Conservation (phyloP, 108 stramenopile genomes). For the Nitzschia putrida region DNA sequence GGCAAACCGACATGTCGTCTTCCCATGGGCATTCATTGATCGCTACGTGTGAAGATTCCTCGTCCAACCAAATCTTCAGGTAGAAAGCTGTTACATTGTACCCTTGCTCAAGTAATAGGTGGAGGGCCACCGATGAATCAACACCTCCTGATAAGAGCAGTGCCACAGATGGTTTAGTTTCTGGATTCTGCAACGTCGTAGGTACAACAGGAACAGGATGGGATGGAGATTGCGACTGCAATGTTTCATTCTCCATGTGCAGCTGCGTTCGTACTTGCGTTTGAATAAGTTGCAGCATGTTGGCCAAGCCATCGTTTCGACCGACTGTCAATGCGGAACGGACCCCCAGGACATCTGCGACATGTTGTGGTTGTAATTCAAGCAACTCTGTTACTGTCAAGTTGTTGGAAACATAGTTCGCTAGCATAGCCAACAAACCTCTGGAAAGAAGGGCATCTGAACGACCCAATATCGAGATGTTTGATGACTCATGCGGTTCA, state of each 20-base stretch:
- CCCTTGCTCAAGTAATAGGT: constrained; percentile 77
- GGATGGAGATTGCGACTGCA: not conserved
- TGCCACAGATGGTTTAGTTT: constrained; percentile 67
- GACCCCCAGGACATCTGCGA: constrained; percentile 62
- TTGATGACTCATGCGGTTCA: constrained; percentile 20
- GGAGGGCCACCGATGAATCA: constrained; percentile 93
- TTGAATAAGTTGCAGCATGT: constrained; percentile 69
- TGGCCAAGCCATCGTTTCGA: constrained; percentile 84
- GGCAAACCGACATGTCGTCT: constrained; percentile 77
- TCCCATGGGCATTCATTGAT: constrained; percentile 96
- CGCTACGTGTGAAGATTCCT: constrained; percentile 83
- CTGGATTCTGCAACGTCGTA: not conserved
- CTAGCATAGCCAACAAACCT: constrained; percentile 62
- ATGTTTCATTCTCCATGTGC: not conserved
- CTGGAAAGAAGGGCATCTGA: constrained; percentile 77
- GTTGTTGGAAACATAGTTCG: constrained; percentile 21
- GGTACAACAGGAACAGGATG: not conserved
- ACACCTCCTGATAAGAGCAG: constrained; percentile 95
- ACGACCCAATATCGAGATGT: constrained; percentile 50
- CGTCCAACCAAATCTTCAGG: constrained; percentile 97
- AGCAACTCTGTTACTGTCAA: constrained; percentile 49
- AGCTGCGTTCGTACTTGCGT: constrained; percentile 42
- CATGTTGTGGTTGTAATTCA: constrained; percentile 44
- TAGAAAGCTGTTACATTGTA: constrained; percentile 94
- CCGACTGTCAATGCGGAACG: constrained; percentile 57